Evolutionary conservation across 768 basidiomycete species (phyloP).

Genomic region (Tylopilus sp.): DNA sequence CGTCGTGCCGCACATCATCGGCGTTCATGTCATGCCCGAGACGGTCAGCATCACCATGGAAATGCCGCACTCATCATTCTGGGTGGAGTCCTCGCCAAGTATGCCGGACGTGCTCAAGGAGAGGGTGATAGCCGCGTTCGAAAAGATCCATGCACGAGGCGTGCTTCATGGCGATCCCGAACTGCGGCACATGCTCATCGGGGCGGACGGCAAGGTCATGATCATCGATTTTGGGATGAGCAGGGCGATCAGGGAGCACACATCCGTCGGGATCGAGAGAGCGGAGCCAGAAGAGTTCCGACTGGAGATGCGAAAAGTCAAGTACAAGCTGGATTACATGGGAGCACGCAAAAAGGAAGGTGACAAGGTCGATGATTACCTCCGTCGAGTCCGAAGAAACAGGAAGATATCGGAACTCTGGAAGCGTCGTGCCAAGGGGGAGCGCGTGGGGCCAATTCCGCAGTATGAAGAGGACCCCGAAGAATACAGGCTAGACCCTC

Average conservation of each 20-base stretch:
- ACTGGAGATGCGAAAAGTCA: constrained; percentile 54
- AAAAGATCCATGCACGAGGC: constrained; percentile 44
- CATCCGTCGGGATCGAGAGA: constrained; percentile 33
- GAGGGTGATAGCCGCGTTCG: constrained; percentile 47
- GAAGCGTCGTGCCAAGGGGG: constrained; percentile 27
- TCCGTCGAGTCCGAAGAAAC: constrained; percentile 31
- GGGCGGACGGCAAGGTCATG: constrained; percentile 49
- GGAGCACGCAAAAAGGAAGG: constrained; percentile 36
- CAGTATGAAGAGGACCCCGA: constrained; percentile 29
- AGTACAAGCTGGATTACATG: constrained; percentile 48
- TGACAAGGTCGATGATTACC: constrained; percentile 30
- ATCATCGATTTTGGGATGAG: constrained; percentile 54
- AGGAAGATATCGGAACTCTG: constrained; percentile 22
- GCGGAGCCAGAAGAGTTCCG: constrained; percentile 42
- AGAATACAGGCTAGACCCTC: constrained; percentile 32
- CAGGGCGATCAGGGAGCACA: constrained; percentile 27
- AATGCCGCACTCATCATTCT: constrained; percentile 54
- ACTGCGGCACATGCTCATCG: constrained; percentile 52
- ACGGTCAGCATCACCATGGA: constrained; percentile 46
- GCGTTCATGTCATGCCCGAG: constrained; percentile 39
- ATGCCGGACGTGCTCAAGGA: constrained; percentile 58
- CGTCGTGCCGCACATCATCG: constrained; percentile 52
- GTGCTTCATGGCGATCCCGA: constrained; percentile 48
- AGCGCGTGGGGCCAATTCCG: constrained; percentile 29
- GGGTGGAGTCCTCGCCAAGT: constrained; percentile 55